phyloP scores from a whole-genome alignment of 106 monocot genomes.

The Acorus gramineus region DNA sequence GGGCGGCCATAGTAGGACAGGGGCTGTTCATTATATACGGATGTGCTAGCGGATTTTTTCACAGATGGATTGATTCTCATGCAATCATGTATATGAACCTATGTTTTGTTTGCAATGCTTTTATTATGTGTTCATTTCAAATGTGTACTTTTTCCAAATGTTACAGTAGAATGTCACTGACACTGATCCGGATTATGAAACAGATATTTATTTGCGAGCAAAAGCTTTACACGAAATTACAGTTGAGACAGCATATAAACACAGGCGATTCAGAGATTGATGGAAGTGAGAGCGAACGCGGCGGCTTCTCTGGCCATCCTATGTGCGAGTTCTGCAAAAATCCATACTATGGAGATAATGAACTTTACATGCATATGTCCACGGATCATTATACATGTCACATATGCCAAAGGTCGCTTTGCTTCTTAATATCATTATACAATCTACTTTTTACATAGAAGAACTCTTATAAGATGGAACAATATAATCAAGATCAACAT shows the following conservation, averaged over 20 bases:
- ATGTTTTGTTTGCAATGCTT: too few relatives aligned
- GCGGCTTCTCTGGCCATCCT: constrained; percentile 93
- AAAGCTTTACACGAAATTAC: constrained; percentile 81
- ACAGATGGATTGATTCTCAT: too few relatives aligned
- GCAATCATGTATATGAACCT: too few relatives aligned
- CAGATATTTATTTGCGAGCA: constrained; percentile 97
- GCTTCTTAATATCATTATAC: neutral
- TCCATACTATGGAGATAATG: constrained; percentile 95
- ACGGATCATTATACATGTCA: constrained; percentile 92
- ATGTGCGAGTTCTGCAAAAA: constrained; percentile 83
- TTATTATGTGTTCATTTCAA: too few relatives aligned
- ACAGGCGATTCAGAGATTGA: constrained; percentile 90
- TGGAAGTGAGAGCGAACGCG: constrained; percentile 77
- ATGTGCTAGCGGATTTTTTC: too few relatives aligned
- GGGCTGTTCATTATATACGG: too few relatives aligned
- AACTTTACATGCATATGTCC: constrained; percentile 90
- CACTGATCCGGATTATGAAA: neutral
- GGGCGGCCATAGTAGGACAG: too few relatives aligned
- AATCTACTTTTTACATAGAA: neutral
- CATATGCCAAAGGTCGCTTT: constrained; percentile 76
- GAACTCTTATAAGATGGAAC: too few relatives aligned
- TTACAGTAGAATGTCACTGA: too few relatives aligned
- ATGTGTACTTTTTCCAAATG: too few relatives aligned
- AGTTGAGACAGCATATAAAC: constrained; percentile 64
- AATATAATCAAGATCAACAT: neutral